Base-by-base conservation (phyloP, 768 basidiomycete species). In the Mycena vulgaris region DNA sequence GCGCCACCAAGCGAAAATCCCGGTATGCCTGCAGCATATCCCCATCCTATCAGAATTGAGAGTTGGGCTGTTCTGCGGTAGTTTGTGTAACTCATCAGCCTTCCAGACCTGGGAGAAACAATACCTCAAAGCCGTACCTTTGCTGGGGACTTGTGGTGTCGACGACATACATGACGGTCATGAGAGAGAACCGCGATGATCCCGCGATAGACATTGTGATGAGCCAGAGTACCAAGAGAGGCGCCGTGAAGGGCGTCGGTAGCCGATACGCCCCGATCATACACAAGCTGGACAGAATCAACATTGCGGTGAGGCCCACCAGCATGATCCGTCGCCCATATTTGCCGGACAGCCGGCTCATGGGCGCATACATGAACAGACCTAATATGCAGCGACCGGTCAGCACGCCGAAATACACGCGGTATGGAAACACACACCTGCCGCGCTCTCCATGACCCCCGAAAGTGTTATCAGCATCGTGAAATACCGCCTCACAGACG, bases 321-420 rank as follows among this genome's bases (percentile, higher is more conserved):
- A 63, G 25, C 49, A 52, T 40, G 37, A 33, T 63, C 6, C 61
- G 61, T 25, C 61, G 61, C 5, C 61, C 61, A 21, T 63, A 63
- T 63, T 30, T 51, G 8, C 61, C 61, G 2, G 61, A 63, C 17
- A 51, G 37, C 2, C 61, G 61, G 33, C 61, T 63, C 61, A 63
- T 63, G 9, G 61, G 48, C 0, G 42, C 35, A 40, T 39, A 63
- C 49, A 63, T 63, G 61, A 51, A 5, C 17, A 63, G 33, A n/a
- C 61, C 61, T 63, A 19, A 5, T 17, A 39, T 21, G 42, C 35
- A 39, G 13, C 39, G 8, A 40, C 21, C 17, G 14, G 2, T 16
- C 10, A n/a, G 45, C 14, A 10, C 25, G 35, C 35, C 35, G 35
- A 37, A 37, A 19, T 7, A 11, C 19, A 39, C 9, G 21, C 21